phyloP scores from a whole-genome alignment of 352 stramenopile genomes.

The Blastocystis sp. region DNA sequence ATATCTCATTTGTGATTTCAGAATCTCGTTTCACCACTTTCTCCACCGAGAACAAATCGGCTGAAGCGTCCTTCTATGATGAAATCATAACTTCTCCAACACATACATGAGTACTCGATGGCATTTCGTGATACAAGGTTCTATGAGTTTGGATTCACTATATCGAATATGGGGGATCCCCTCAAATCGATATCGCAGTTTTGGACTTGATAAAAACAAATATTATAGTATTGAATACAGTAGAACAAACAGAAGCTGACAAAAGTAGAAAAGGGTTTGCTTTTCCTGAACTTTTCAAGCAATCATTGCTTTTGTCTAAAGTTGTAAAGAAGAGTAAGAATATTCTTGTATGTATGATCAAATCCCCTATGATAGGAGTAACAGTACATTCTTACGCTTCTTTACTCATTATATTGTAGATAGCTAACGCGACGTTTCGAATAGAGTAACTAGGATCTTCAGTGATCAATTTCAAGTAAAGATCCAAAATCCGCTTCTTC shows the following conservation, averaged over 20 bases:
- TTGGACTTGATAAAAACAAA: not conserved
- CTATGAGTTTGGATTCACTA: not conserved
- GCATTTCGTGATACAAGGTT: not conserved
- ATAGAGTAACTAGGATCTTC: not conserved
- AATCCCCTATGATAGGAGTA: not conserved
- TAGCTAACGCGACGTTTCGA: not conserved
- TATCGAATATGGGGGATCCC: not conserved
- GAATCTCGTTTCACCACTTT: slow-evolving; percentile 4
- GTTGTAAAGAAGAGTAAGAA: slow-evolving; percentile 45
- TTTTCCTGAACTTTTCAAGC: not conserved
- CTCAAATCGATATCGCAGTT: not conserved
- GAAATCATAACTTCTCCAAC: not conserved
- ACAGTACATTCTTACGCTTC: not conserved
- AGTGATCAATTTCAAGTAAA: not conserved
- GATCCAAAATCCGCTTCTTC: not conserved
- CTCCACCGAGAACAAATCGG: not conserved
- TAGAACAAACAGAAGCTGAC: not conserved
- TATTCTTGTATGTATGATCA: slow-evolving; percentile 1
- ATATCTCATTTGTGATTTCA: slow-evolving; percentile 16
- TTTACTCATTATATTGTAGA: not conserved
- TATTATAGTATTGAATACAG: not conserved
- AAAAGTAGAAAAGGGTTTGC: not conserved
- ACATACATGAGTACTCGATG: not conserved
- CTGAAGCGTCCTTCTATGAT: not conserved
- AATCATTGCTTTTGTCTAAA: not conserved